Evolutionary conservation across 2,329 filamentous ascomycete species (phyloP), one percentile per base, ranked within the genome.

Genomic region (Coleophoma cylindrospora): DNA sequence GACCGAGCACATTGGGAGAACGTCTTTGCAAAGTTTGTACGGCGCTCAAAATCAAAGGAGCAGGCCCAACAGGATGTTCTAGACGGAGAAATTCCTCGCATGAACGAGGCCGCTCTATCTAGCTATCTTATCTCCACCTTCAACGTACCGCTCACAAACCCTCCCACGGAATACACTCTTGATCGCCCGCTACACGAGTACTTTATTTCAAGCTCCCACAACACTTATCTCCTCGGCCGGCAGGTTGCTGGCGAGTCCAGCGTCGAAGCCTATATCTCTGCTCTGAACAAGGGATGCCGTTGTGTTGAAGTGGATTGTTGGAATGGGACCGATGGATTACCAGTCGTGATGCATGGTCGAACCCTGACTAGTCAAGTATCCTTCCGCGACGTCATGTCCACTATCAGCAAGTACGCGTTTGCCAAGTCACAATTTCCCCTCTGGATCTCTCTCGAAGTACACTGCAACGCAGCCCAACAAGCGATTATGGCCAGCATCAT

Each of bases 261-360:
- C 64, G 88, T 95, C 2, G 94, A 99, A 68, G 91, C 91, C 40
- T 99, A 99, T 70, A 95, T 97, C 60, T 84, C 84, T 9, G 89
- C 91, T 3, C 78, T 99, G 7, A 84, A 89, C 55, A 86, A 89
- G 53, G 91, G 91, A 9, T 99, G 94, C 66, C 87, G 94, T 45
- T 97, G 94, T 67, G 86, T 99, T 43, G 94, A 99, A 70, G 90
- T 99, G 47, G 94, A 99, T 69, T 97, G 92, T 69, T 99, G 94
- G 94, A 91, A 99, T 68, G 94, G 94, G 14, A 79, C 81, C 47
- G 87, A 96, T 64, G 90, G 89, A 37, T 82, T 89, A 61, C 94
- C 94, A 1, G 83, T 91, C 48, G 94, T 99, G 33, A 91, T 89
- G 54, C 94, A 99, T 61, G 94, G 94, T 21, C 84, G 86, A 51